Percentiles rank a stretch among this genome's conserved stretches.
Conservation (phyloP, 2,329 filamentous ascomycete genomes). For the Pseudogymnoascus sp. region DNA sequence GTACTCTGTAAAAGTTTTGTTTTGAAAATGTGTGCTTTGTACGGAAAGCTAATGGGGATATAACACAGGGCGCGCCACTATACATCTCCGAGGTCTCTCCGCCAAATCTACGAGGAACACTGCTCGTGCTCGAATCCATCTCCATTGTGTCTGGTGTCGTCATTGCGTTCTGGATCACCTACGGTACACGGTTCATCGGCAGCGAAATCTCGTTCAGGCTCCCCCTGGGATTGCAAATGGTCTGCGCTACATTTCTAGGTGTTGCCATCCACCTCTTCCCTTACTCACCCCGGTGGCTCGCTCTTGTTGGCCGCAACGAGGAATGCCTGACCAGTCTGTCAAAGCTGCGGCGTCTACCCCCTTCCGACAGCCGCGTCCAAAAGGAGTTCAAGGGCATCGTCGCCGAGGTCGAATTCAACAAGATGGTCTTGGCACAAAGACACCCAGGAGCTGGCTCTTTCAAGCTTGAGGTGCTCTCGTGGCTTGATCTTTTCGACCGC, state of each 20-base stretch:
- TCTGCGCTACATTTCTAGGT: slow-evolving; percentile 23
- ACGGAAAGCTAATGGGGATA: background rate
- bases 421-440: slow-evolving; percentile 33
- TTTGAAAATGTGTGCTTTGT: background rate
- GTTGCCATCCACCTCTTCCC: slow-evolving; percentile 38
- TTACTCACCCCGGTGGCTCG: slow-evolving; percentile 48
- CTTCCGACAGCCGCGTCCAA: slow-evolving; percentile 39
- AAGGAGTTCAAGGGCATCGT: slow-evolving; percentile 42
- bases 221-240: slow-evolving; percentile 23
- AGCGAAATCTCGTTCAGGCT: slow-evolving; percentile 20
- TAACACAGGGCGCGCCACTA: slow-evolving; percentile 32
- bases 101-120: slow-evolving; percentile 22
- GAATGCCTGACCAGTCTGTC: slow-evolving; percentile 40
- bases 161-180: slow-evolving; percentile 18
- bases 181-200: slow-evolving; percentile 10
- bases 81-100: slow-evolving; percentile 44
- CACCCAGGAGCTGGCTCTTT: slow-evolving; percentile 32
- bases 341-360: slow-evolving; percentile 40
- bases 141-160: slow-evolving; percentile 36
- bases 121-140: slow-evolving; percentile 19
- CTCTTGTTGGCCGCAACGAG: slow-evolving; percentile 36
- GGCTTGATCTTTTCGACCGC: slow-evolving; percentile 41
- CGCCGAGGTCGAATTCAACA: slow-evolving; percentile 45
- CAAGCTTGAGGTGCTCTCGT: slow-evolving; percentile 40
- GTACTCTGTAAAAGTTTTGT: too few species aligned